Percentiles rank a stretch among this genome's conserved stretches.
Conservation (phyloP, 2,329 filamentous ascomycete genomes). For the Sarocladium kiliense region DNA sequence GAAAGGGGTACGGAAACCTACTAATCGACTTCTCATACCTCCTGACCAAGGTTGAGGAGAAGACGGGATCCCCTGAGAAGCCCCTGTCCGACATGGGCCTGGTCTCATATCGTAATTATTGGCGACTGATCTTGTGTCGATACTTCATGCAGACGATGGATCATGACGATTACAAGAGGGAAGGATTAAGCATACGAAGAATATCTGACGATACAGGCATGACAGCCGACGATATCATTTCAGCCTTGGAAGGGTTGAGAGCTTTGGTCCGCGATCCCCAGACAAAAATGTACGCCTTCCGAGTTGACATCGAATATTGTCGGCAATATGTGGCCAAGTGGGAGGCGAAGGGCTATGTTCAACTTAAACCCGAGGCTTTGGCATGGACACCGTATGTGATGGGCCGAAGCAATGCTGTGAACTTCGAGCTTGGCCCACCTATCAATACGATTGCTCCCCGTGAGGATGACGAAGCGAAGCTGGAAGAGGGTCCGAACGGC, state of each 20-base stretch:
- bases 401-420: constrained; percentile 77
- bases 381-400: constrained; percentile 98
- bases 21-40: constrained; percentile 98
- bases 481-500: constrained; percentile 25
- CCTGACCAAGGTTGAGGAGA: constrained; percentile 84
- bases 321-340: constrained; percentile 83
- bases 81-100: constrained; percentile 96
- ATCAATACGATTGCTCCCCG: constrained; percentile 83
- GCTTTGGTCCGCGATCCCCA: constrained; percentile 85
- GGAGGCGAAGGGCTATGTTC: constrained; percentile 83
- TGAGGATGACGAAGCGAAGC: constrained; percentile 59
- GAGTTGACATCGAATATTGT: constrained; percentile 81
- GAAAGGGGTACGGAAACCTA: constrained; percentile 93
- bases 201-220: constrained; percentile 90
- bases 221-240: constrained; percentile 94
- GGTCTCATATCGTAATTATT: constrained; percentile 96
- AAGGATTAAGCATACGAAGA: constrained; percentile 54
- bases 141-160: constrained; percentile 59
- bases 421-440: constrained; percentile 76
- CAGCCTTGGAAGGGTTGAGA: constrained; percentile 82
- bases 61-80: constrained; percentile 95
- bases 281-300: constrained; percentile 83
- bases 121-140: constrained; percentile 83
- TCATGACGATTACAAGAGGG: constrained; percentile 26
- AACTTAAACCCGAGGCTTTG: constrained; percentile 71